phyloP scores from a whole-genome alignment of 164 flowering plant species.

The Vitis labrusca region DNA sequence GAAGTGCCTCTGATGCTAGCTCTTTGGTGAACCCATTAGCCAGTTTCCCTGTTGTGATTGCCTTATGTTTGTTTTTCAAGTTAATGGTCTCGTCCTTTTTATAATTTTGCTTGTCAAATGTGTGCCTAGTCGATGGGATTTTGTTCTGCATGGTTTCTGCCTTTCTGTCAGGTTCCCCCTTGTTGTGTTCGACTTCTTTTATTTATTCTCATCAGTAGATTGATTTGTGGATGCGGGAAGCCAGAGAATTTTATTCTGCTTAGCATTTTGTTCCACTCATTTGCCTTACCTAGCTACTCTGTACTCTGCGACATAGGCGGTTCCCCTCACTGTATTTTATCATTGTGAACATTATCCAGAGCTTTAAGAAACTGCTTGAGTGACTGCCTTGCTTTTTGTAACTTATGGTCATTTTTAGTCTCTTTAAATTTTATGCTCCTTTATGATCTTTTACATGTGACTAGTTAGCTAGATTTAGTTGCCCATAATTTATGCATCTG shows the following conservation, averaged over 20 bases:
- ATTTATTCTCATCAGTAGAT: background rate
- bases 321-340: slow-evolving; percentile 3
- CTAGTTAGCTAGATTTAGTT: too few species aligned
- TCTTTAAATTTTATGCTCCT: too few species aligned
- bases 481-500: too few species aligned
- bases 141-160: slow-evolving; percentile 11
- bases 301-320: background rate
- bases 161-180: slow-evolving; percentile 7
- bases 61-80: slow-evolving; percentile 27
- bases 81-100: slow-evolving; percentile 23
- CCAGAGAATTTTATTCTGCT: background rate
- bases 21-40: slow-evolving; percentile 33
- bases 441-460: too few species aligned
- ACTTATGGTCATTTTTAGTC: too few species aligned
- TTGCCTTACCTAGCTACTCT: background rate
- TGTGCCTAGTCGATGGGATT: slow-evolving; percentile 18
- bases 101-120: slow-evolving; percentile 14
- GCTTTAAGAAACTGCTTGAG: too few species aligned
- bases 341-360: background rate
- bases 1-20: slow-evolving; percentile 39
- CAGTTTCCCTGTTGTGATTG: slow-evolving; percentile 18
- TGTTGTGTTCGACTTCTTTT: slow-evolving; percentile 24
- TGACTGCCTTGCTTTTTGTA: too few species aligned
- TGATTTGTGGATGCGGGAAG: background rate
- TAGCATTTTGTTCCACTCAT: background rate